A percentile compares a stretch with the other conserved stretches of the same genome.
phyloP scores from a whole-genome alignment of 2,329 filamentous ascomycete species.

The Cercospora canescens region DNA sequence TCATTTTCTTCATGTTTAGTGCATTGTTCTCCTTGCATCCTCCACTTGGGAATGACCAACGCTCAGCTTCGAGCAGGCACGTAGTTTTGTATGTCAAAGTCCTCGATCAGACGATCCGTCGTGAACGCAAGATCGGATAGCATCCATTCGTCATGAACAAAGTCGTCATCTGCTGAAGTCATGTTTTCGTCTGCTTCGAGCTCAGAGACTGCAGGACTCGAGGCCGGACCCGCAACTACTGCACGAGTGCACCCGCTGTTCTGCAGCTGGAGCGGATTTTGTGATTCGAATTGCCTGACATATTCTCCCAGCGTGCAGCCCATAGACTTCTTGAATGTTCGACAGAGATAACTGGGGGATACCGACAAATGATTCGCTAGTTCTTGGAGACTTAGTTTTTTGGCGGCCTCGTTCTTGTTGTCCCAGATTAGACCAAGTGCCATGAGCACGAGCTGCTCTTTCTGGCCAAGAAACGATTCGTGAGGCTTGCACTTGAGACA shows the following conservation, averaged over 20 bases:
- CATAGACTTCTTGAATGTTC: conserved; percentile 52
- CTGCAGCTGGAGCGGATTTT: neutral
- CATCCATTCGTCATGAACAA: neutral
- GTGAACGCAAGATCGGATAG: neutral
- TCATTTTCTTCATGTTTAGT: neutral
- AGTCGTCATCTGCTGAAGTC: neutral
- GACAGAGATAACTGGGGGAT: conserved; percentile 60
- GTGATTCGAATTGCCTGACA: neutral
- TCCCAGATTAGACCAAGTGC: neutral
- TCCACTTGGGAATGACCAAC: too few relatives aligned
- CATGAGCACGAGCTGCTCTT: neutral
- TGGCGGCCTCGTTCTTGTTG: neutral
- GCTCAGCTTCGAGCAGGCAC: neutral
- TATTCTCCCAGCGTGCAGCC: conserved; percentile 7
- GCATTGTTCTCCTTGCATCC: too few relatives aligned
- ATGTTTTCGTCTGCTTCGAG: neutral
- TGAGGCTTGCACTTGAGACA: conserved; percentile 59
- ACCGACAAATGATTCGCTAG: conserved; percentile 55
- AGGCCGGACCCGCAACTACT: neutral
- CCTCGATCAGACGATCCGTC: neutral
- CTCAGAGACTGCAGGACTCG: neutral
- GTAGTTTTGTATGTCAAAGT: neutral
- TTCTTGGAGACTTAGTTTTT: conserved; percentile 28
- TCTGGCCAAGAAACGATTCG: conserved; percentile 30
- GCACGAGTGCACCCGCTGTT: too few relatives aligned